These are phyloP conservation scores for Athelia psychrophila DNA, from an alignment of 1,284 basidiomycete genomes.

Conservation along the genomic window DNA sequence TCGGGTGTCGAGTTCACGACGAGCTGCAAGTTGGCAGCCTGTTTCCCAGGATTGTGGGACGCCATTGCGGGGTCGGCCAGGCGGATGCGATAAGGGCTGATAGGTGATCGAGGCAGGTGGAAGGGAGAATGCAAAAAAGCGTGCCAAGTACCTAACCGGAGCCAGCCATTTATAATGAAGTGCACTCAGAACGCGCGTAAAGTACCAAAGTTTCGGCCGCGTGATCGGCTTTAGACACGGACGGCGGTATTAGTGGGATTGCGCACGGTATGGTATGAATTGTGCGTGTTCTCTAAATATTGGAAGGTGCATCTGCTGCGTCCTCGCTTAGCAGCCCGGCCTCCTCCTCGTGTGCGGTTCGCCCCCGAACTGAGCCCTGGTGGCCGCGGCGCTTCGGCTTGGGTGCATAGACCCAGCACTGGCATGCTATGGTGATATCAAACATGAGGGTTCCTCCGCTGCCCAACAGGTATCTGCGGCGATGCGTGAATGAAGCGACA, in stretches of 20 bases:
- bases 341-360: slow-evolving; percentile 36
- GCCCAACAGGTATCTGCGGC: slow-evolving; percentile 74
- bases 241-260: no score
- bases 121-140: no score
- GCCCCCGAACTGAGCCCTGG: slow-evolving; percentile 17
- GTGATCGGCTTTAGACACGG: no score
- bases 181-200: no score
- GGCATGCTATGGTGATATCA: slow-evolving; percentile 81
- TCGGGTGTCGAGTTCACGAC: slow-evolving; percentile 8
- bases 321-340: slow-evolving; percentile 35
- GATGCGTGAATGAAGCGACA: slow-evolving; percentile 6
- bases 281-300: no score
- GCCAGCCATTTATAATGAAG: no score
- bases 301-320: neutral
- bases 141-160: no score
- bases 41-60: neutral
- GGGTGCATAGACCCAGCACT: slow-evolving; percentile 51
- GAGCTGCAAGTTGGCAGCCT: neutral
- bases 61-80: neutral
- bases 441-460: slow-evolving; percentile 89
- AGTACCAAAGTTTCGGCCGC: no score
- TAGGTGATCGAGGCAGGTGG: no score
- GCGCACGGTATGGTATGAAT: no score
- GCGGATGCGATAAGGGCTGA: no score
- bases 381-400: slow-evolving; percentile 29